These are phyloP conservation scores for Acacia pycnantha DNA, from an alignment of 331 rosid species.

Conservation along the genomic window DNA sequence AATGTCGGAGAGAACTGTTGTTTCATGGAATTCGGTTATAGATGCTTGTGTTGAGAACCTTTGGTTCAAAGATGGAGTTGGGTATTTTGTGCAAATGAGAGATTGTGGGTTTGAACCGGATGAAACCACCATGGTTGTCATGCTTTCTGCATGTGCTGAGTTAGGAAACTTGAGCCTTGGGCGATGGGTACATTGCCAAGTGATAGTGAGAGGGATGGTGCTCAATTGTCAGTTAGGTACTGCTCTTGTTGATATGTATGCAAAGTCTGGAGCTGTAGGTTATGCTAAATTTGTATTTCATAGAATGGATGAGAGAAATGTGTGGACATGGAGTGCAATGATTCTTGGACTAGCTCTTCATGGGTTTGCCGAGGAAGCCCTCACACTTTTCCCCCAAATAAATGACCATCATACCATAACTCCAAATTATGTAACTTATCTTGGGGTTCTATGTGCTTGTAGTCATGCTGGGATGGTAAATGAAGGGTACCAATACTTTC, in stretches of 20 bases:
- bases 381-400: slow-evolving; percentile 54
- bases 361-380: slow-evolving; percentile 75
- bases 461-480: slow-evolving; percentile 79
- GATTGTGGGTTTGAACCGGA: slow-evolving; percentile 68
- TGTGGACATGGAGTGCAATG: slow-evolving; percentile 98
- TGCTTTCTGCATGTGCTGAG: slow-evolving; percentile 71
- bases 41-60: slow-evolving; percentile 72
- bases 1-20: slow-evolving; percentile 63
- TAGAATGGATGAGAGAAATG: slow-evolving; percentile 61
- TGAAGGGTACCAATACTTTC: slow-evolving; percentile 60
- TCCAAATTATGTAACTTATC: slow-evolving; percentile 82
- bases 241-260: slow-evolving; percentile 87
- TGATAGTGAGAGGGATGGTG: slow-evolving; percentile 59
- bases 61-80: slow-evolving; percentile 49
- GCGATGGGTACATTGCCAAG: slow-evolving; percentile 68
- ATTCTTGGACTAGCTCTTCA: slow-evolving; percentile 85
- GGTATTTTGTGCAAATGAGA: slow-evolving; percentile 63
- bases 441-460: slow-evolving; percentile 87
- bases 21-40: slow-evolving; percentile 80
- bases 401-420: slow-evolving; percentile 26
- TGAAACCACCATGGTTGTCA: slow-evolving; percentile 77
- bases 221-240: slow-evolving; percentile 68
- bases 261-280: slow-evolving; percentile 64
- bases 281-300: slow-evolving; percentile 61
- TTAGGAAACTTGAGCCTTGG: slow-evolving; percentile 82